Conservation (phyloP, 371 early-diverging fungal species). For the Smittium culicis region DNA sequence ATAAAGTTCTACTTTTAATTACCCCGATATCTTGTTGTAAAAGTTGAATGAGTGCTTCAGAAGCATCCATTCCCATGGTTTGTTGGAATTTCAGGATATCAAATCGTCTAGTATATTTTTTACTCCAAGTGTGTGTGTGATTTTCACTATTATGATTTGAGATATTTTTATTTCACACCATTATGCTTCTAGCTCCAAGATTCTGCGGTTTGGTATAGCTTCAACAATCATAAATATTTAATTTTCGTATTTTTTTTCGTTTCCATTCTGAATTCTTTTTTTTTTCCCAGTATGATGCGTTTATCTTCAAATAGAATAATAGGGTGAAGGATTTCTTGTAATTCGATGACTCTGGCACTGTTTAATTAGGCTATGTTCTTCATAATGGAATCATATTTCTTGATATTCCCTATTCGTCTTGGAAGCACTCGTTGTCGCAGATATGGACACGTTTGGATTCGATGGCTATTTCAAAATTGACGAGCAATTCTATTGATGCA, state of each 20-base stretch:
- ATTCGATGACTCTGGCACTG: background rate
- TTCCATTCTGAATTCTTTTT: background rate
- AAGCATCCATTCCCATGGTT: background rate
- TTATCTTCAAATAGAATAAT: background rate
- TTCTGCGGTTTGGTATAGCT: background rate
- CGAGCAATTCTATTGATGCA: background rate
- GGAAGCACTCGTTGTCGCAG: background rate
- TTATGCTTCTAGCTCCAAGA: background rate
- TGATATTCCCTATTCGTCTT: background rate
- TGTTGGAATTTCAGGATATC: background rate
- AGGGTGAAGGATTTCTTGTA: background rate
- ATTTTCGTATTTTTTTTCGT: background rate
- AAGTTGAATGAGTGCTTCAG: background rate
- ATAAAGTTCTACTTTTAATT: background rate
- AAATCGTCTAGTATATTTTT: background rate
- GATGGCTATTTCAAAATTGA: background rate
- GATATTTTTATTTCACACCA: background rate
- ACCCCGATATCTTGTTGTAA: background rate
- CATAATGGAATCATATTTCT: background rate
- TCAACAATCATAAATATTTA: background rate
- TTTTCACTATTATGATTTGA: background rate
- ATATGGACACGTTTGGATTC: background rate
- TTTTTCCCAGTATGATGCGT: background rate
- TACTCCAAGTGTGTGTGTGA: background rate
- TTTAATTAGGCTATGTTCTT: background rate